These are phyloP conservation scores for Naganishia onofrii DNA, from an alignment of 768 basidiomycete species.

Conservation along the genomic window DNA sequence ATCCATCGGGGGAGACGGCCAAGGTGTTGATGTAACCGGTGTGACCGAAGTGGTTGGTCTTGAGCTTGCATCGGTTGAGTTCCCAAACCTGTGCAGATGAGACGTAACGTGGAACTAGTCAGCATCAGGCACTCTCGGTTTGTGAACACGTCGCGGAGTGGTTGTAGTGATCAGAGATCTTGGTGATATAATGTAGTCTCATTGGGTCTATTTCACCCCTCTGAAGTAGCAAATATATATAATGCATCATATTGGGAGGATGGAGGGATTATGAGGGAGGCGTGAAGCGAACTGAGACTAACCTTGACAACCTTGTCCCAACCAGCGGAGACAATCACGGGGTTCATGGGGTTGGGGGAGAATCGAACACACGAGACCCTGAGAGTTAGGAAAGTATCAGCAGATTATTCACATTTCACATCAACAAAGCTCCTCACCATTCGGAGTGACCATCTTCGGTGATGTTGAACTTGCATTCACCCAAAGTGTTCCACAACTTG, in stretches of 20 bases:
- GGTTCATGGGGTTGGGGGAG: conserved; percentile 94
- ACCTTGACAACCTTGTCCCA: conserved; percentile 99
- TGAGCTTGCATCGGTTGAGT: conserved; percentile 98
- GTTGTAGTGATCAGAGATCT: conserved; percentile 65
- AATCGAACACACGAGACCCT: conserved; percentile 99
- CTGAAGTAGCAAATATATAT: conserved; percentile 87
- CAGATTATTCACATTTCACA: too few relatives aligned
- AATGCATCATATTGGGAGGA: conserved; percentile 51
- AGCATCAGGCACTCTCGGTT: conserved; percentile 8
- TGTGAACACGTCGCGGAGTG: neutral
- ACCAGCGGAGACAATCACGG: conserved; percentile 96
- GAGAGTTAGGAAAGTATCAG: neutral
- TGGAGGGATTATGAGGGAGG: conserved; percentile 12
- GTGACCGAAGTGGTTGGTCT: conserved; percentile 99
- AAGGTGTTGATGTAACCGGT: conserved; percentile 98
- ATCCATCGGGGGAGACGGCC: conserved; percentile 97
- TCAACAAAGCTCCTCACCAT: conserved; percentile 68
- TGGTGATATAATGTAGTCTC: conserved; percentile 74
- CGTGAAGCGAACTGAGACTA: conserved; percentile 44
- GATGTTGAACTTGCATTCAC: conserved; percentile 99
- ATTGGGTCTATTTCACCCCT: conserved; percentile 62
- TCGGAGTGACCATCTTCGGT: conserved; percentile 97
- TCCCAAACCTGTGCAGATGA: conserved; percentile 81
- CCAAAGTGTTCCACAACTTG: conserved; percentile 99
- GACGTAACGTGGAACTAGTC: conserved; percentile 1